Base-by-base conservation (phyloP, 148 eudicot genomes). In the Polygonum aviculare region DNA sequence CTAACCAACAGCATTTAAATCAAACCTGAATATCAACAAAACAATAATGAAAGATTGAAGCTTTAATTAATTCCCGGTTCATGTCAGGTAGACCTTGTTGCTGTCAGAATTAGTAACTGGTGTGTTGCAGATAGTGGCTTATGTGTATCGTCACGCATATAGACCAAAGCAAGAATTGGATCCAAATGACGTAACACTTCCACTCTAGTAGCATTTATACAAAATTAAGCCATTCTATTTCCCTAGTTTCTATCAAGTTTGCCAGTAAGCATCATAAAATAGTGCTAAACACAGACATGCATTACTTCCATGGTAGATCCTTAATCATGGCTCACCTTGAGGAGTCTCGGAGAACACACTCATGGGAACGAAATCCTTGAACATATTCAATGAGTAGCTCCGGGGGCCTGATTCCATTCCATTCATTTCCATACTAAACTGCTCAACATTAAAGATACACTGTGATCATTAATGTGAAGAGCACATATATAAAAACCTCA, bases 401-500 rank as follows among this genome's bases (percentile, higher is more conserved):
- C 84, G 89, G 0, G 98, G 94, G 81, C 85, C 94, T 21, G 74
- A 69, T 31, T 87, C 94, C 79, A 78, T 52, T 45, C 90, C 85
- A 77, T 83, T 83, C 97, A 95, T 89, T 85, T 92, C 98, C 98
- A 95, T 95, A 0, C 89, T 82, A 78, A 89, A 95, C 98, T 95
- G 86, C 77, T 77, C 77, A 77, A 70, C 48, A 77, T 63, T 80
- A 74, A 81, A 73, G 48, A 75, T 48, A 62, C 71, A 49, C 26
- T 72, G 49, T 38, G 35, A 77, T 33, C 33, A 35, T 18, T 69
- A 16, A 70, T 54, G 39, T 36, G 57, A 26, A 40, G 33, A 14
- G 49, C 31, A 63, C 40, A 26, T 19, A 76, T 10, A 48, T 3
- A 41, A 47, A 47, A 33, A 47, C 40, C 21, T 55, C 49, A 55